These are phyloP conservation scores for Helicocarpus griseus DNA, from an alignment of 2,329 filamentous ascomycete genomes.

Conservation along the genomic window DNA sequence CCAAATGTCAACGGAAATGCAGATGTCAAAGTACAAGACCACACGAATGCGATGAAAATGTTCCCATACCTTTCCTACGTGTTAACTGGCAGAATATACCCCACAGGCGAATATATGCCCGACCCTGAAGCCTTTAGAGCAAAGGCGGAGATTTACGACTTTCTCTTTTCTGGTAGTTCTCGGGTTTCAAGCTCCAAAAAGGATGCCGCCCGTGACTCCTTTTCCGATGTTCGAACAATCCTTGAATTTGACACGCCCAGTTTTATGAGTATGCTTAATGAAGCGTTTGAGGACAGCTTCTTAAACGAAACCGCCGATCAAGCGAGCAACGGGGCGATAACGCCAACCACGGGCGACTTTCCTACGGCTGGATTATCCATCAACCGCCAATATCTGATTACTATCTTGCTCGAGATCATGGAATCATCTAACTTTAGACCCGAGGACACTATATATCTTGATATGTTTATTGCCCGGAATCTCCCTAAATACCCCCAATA, in stretches of 20 bases:
- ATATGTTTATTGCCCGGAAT: conserved; percentile 97
- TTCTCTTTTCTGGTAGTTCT: conserved; percentile 80
- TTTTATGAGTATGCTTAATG: conserved; percentile 90
- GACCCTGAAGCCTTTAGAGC: conserved; percentile 64
- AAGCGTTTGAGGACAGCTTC: conserved; percentile 92
- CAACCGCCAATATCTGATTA: conserved; percentile 85
- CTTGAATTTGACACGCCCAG: conserved; percentile 83
- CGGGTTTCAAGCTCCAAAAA: conserved; percentile 41
- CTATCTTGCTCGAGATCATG: conserved; percentile 87
- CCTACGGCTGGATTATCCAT: conserved; percentile 50
- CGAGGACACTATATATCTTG: conserved; percentile 83
- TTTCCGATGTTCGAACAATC: conserved; percentile 74
- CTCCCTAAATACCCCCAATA: conserved; percentile 95
- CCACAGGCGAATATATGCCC: conserved; percentile 65
- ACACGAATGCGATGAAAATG: conserved; percentile 68
- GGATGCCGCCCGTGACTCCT: conserved; percentile 52
- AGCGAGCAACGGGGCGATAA: conserved; percentile 44
- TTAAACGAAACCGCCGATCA: conserved; percentile 69
- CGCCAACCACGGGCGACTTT: conserved; percentile 54
- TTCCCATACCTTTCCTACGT: conserved; percentile 92
- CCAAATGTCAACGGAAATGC: conserved; percentile 32
- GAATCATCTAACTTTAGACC: conserved; percentile 62
- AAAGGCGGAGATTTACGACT: conserved; percentile 85
- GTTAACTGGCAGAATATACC: conserved; percentile 83
- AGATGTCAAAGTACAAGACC: conserved; percentile 47